phyloP scores from a whole-genome alignment of 192 early-diverging fungal genomes.

The Kappamyces sp. region DNA sequence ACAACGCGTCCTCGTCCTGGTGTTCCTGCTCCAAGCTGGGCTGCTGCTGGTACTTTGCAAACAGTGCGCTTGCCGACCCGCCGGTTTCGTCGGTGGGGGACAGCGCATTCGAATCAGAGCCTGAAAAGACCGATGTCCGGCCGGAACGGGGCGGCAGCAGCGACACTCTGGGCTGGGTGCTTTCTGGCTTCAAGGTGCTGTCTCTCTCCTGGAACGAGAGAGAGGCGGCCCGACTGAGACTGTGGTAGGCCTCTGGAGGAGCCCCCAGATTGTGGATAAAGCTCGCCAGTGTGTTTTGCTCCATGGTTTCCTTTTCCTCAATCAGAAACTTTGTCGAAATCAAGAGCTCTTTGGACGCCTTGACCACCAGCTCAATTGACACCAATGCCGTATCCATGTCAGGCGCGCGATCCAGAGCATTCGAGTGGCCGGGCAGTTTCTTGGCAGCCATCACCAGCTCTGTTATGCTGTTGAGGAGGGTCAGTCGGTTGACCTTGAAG shows the following conservation, averaged over 20 bases:
- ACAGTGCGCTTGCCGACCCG: no score
- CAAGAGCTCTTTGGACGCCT: conserved; percentile 48
- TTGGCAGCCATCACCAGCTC: conserved; percentile 56
- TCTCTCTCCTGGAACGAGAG: neutral
- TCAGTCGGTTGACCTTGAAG: conserved; percentile 56
- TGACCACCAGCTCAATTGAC: conserved; percentile 47
- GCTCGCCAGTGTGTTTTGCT: conserved; percentile 31
- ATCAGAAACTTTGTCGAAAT: conserved; percentile 50
- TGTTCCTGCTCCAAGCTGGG: neutral
- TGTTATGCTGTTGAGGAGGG: conserved; percentile 59
- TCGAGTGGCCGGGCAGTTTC: conserved; percentile 30
- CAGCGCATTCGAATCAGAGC: no score
- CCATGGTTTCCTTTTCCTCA: conserved; percentile 49
- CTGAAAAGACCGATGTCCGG: no score
- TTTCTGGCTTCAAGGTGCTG: neutral
- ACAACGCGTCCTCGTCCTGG: conserved; percentile 37
- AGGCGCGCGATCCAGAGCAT: no score
- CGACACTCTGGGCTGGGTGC: neutral
- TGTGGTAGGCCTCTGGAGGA: neutral
- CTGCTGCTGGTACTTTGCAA: neutral
- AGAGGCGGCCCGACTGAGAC: neutral
- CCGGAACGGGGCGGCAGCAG: no score
- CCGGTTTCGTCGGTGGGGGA: no score
- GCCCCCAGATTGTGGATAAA: neutral
- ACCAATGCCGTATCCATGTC: neutral